phyloP scores from a whole-genome alignment of 2,329 filamentous ascomycete species.

The Ploettnerulaceae sp. region DNA sequence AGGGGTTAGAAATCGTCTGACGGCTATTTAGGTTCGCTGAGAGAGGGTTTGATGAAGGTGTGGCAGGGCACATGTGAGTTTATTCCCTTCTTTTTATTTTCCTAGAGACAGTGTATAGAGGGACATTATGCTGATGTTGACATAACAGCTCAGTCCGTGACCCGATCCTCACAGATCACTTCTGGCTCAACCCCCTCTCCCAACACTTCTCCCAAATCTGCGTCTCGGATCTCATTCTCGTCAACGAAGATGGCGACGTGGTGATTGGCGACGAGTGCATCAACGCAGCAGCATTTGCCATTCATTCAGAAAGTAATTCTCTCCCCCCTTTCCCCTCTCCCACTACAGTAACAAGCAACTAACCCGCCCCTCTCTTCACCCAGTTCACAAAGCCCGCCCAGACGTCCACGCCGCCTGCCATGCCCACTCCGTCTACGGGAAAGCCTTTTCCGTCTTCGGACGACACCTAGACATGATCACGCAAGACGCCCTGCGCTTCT shows the following conservation, averaged over 20 bases:
- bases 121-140: background rate
- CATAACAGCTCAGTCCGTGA: slow-evolving; percentile 38
- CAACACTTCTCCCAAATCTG: slow-evolving; percentile 58
- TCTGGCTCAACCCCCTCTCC: slow-evolving; percentile 58
- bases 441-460: slow-evolving; percentile 57
- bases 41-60: slow-evolving; percentile 46
- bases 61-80: slow-evolving; percentile 53
- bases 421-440: slow-evolving; percentile 50
- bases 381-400: slow-evolving; percentile 52
- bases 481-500: slow-evolving; percentile 51
- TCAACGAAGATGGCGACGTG: slow-evolving; percentile 55
- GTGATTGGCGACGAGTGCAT: slow-evolving; percentile 55
- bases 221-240: slow-evolving; percentile 59
- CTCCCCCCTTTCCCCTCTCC: background rate
- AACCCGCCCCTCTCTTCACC: no score
- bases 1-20: background rate
- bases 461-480: slow-evolving; percentile 38
- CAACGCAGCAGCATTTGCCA: slow-evolving; percentile 44
- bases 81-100: no score
- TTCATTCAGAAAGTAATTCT: slow-evolving; percentile 38
- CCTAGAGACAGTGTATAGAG: no score
- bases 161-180: slow-evolving; percentile 37
- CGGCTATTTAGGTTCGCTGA: slow-evolving; percentile 20
- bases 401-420: slow-evolving; percentile 54
- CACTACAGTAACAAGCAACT: background rate